These are phyloP conservation scores for Clausena lansium DNA, from an alignment of 345 rosid genomes.

Conservation along the genomic window DNA sequence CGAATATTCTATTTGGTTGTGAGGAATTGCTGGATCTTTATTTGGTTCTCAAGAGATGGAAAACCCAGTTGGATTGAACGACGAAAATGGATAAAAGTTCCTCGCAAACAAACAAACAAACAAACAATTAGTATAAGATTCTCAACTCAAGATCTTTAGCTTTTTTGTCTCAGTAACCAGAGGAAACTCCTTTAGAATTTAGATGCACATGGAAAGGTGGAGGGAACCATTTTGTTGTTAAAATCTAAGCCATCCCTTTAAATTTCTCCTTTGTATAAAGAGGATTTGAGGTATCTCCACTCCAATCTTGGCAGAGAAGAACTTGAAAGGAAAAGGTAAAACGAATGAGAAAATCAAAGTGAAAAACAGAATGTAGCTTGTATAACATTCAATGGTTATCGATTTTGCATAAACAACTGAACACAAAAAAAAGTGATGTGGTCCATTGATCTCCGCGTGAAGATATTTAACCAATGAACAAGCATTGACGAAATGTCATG, in stretches of 20 bases:
- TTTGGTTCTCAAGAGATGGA: not conserved
- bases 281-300: slow-evolving; percentile 13
- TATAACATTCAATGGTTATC: not conserved
- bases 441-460: slow-evolving; percentile 15
- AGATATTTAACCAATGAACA: slow-evolving; percentile 1
- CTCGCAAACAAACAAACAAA: not conserved
- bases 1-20: not conserved
- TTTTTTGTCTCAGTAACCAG: not conserved
- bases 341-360: not conserved
- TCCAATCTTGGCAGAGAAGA: not conserved
- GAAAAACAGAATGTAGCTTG: not conserved
- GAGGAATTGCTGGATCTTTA: not conserved
- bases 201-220: slow-evolving; percentile 22
- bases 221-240: slow-evolving; percentile 17
- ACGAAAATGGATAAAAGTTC: not conserved
- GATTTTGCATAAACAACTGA: not conserved
- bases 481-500: slow-evolving; percentile 18
- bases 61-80: not conserved
- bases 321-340: not conserved
- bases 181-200: slow-evolving; percentile 15
- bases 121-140: not conserved
- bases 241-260: slow-evolving; percentile 22
- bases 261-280: slow-evolving; percentile 22
- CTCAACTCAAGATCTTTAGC: not conserved
- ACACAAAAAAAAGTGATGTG: not conserved